Evolutionary conservation across 2,329 filamentous ascomycete species (phyloP).

Genomic region (Aspergillus nomiae): DNA sequence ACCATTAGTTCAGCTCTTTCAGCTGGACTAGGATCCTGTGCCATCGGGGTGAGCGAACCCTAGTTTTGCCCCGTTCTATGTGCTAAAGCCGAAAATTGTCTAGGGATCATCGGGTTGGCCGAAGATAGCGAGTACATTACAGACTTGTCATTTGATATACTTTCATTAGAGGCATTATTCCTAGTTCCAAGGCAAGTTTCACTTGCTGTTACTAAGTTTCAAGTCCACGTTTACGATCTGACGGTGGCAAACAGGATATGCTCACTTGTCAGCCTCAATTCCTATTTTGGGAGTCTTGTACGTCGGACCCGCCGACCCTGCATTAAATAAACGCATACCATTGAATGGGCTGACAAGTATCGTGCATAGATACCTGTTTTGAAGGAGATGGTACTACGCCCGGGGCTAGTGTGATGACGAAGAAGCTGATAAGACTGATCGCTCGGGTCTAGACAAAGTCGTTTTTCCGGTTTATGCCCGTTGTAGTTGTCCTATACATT

Average conservation of each 20-base stretch:
- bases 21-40: slow-evolving; percentile 5
- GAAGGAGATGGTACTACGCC: slow-evolving; percentile 73
- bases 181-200: slow-evolving; percentile 68
- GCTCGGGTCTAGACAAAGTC: slow-evolving; percentile 65
- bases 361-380: slow-evolving; percentile 72
- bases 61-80: neutral
- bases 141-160: slow-evolving; percentile 82
- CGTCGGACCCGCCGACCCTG: slow-evolving; percentile 25
- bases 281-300: slow-evolving; percentile 70
- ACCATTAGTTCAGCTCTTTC: slow-evolving; percentile 5
- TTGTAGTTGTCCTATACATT: slow-evolving; percentile 79
- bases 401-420: slow-evolving; percentile 2
- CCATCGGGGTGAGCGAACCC: neutral
- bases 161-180: slow-evolving; percentile 85
- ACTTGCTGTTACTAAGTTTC: slow-evolving; percentile 5
- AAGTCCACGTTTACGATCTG: slow-evolving; percentile 18
- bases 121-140: slow-evolving; percentile 64
- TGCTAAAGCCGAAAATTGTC: slow-evolving; percentile 2
- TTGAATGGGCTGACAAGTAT: slow-evolving; percentile 19
- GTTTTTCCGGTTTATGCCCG: slow-evolving; percentile 78
- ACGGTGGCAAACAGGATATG: slow-evolving; percentile 62
- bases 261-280: slow-evolving; percentile 81
- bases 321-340: slow-evolving; percentile 6
- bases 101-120: slow-evolving; percentile 68
- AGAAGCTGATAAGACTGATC: slow-evolving; percentile 29